Conservation (phyloP, 2,329 filamentous ascomycete species). For the Bimuria novae-zelandiae region DNA sequence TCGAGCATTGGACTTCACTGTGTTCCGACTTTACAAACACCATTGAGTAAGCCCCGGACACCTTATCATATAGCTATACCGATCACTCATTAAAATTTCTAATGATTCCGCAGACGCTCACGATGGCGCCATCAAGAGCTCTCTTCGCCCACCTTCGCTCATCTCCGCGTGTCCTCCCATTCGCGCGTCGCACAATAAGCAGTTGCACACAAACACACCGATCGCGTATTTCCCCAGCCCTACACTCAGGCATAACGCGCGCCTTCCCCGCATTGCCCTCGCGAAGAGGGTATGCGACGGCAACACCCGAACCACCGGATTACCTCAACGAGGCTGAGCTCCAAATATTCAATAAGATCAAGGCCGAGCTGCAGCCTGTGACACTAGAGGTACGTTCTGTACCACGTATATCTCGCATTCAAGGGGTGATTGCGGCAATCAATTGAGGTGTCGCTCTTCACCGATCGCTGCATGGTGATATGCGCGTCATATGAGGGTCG, state of each 20-base stretch:
- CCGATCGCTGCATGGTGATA: constrained; percentile 16
- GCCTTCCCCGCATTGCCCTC: constrained; percentile 13
- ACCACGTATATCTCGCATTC: neutral
- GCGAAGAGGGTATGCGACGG: constrained; percentile 32
- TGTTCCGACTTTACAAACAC: constrained; percentile 11
- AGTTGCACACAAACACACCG: constrained; percentile 7
- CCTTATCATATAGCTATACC: constrained; percentile 7
- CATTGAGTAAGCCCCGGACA: constrained; percentile 8
- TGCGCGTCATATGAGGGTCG: constrained; percentile 16
- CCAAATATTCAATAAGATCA: constrained; percentile 54
- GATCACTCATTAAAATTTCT: constrained; percentile 15
- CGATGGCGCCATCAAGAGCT: constrained; percentile 44
- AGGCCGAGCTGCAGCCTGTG: constrained; percentile 47
- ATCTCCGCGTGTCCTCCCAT: constrained; percentile 26
- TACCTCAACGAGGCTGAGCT: constrained; percentile 53
- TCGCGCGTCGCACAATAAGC: constrained; percentile 12
- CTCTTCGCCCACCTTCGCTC: constrained; percentile 27
- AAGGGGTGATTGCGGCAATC: constrained; percentile 9
- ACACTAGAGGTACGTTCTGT: constrained; percentile 50
- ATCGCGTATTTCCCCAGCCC: constrained; percentile 10
- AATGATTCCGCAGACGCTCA: constrained; percentile 11
- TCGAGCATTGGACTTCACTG: neutral
- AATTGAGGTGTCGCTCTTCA: constrained; percentile 15
- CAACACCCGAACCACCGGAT: constrained; percentile 49
- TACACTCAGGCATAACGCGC: constrained; percentile 12